These are phyloP conservation scores for Salvia hispanica DNA, from an alignment of 257 asterid genomes.

Conservation along the genomic window DNA sequence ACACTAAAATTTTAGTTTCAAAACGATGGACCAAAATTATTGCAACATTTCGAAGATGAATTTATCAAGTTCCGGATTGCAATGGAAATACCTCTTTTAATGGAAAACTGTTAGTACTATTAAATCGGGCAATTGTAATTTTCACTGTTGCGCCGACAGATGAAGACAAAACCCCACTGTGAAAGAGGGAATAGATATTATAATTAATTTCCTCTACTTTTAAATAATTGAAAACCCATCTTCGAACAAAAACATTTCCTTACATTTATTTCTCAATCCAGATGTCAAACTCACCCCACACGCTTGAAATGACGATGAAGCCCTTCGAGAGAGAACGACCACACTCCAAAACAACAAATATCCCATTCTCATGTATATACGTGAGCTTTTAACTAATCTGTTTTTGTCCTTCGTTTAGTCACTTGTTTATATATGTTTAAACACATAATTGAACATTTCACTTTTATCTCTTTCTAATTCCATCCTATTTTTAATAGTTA, in stretches of 20 bases:
- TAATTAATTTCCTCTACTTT: neutral
- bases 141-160: slow-evolving; percentile 20
- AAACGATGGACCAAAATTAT: too few species aligned
- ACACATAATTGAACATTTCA: too few species aligned
- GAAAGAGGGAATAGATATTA: neutral
- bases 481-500: too few species aligned
- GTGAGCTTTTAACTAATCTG: neutral
- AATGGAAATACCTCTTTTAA: too few species aligned
- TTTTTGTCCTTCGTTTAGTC: neutral
- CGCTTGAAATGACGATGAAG: neutral
- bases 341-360: too few species aligned
- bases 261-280: neutral
- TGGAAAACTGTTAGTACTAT: neutral
- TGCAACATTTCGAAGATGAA: too few species aligned
- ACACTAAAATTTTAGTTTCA: too few species aligned
- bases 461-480: too few species aligned
- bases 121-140: neutral
- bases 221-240: neutral
- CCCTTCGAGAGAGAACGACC: neutral
- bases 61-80: too few species aligned
- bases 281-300: neutral
- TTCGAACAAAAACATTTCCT: neutral
- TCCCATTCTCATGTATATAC: neutral
- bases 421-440: neutral
- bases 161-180: slow-evolving; percentile 10